These are phyloP conservation scores for Exophiala spinifera DNA, from an alignment of 2,329 filamentous ascomycete genomes.

Conservation along the genomic window DNA sequence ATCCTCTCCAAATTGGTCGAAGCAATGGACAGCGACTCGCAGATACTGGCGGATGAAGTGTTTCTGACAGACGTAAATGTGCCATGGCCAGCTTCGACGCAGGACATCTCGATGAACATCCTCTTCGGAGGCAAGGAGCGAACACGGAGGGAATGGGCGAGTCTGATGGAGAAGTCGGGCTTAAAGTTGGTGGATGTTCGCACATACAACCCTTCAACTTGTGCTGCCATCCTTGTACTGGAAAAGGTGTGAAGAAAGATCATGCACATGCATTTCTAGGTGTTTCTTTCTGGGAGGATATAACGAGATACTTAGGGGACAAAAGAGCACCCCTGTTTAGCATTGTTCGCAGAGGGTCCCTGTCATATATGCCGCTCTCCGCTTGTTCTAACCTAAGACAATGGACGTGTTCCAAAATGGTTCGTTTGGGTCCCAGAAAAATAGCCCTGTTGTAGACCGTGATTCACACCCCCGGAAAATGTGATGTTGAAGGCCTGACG, in stretches of 20 bases:
- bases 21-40: slow-evolving; percentile 37
- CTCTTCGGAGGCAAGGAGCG: slow-evolving; percentile 37
- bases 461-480: too few relatives aligned
- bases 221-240: slow-evolving; percentile 11
- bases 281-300: too few relatives aligned
- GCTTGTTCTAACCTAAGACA: too few relatives aligned
- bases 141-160: slow-evolving; percentile 36
- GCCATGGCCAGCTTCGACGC: slow-evolving; percentile 32
- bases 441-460: too few relatives aligned
- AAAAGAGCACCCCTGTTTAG: too few relatives aligned
- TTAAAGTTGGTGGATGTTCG: slow-evolving; percentile 8
- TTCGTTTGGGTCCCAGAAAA: too few relatives aligned
- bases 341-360: too few relatives aligned
- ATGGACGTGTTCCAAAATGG: too few relatives aligned
- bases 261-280: too few relatives aligned
- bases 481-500: too few relatives aligned
- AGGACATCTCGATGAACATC: slow-evolving; percentile 42
- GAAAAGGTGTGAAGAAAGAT: not conserved
- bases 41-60: slow-evolving; percentile 46
- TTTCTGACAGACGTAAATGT: slow-evolving; percentile 39
- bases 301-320: too few relatives aligned
- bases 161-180: slow-evolving; percentile 24
- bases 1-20: slow-evolving; percentile 37
- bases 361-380: too few relatives aligned
- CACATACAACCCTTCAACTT: slow-evolving; percentile 7